Evolutionary conservation across 306 rosid species (phyloP).

Genomic region (Cicer cuneatum): DNA sequence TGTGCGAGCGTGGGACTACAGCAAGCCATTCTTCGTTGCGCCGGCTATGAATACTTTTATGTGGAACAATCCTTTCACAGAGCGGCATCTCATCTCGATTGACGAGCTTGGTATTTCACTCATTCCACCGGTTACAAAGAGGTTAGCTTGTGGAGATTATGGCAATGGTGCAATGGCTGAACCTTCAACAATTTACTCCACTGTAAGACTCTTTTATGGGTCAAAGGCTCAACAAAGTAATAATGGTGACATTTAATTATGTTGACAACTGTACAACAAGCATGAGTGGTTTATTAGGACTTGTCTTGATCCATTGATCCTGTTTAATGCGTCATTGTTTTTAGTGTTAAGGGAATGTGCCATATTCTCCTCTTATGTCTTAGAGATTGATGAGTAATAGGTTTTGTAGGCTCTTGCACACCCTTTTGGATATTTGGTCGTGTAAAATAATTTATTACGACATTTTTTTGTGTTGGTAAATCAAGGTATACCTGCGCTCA

Average conservation of each 20-base stretch:
- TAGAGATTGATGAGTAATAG: neutral
- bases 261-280: constrained; percentile 37
- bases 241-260: constrained; percentile 46
- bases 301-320: constrained; percentile 36
- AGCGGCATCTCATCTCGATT: constrained; percentile 77
- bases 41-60: constrained; percentile 95
- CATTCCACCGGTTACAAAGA: constrained; percentile 81
- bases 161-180: constrained; percentile 99
- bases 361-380: constrained; percentile 11
- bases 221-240: constrained; percentile 62
- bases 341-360: neutral
- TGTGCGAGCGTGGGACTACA: constrained; percentile 97
- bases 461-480: neutral
- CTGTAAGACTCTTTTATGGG: constrained; percentile 78
- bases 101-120: constrained; percentile 93
- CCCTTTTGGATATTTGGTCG: neutral
- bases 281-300: constrained; percentile 31
- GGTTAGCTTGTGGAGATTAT: constrained; percentile 81
- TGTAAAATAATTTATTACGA: constrained; percentile 11
- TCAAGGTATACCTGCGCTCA: too few species aligned
- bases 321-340: constrained; percentile 26
- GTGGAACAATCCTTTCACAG: constrained; percentile 98
- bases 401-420: neutral
- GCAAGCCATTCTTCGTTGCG: constrained; percentile 87
- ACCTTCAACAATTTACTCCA: constrained; percentile 79